Evolutionary conservation across 2,329 filamentous ascomycete genomes (phyloP).

Genomic region (Colletotrichum ledebouriae): DNA sequence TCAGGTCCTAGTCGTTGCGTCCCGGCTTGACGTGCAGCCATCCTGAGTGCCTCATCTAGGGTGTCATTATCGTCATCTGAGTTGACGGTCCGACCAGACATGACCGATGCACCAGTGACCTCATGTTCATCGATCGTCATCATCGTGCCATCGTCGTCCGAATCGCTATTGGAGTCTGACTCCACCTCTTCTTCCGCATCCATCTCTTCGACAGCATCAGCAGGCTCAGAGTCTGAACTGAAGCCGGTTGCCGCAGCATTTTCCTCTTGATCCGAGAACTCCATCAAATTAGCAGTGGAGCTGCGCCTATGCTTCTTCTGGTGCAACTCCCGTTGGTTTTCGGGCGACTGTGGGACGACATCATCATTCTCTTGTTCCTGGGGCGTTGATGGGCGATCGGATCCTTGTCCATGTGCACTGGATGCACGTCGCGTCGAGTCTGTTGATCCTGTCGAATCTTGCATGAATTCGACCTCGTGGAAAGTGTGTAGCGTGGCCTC

Average conservation of each 20-base stretch:
- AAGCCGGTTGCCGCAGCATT: conserved; percentile 82
- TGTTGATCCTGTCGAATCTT: conserved; percentile 86
- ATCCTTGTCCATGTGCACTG: conserved; percentile 43
- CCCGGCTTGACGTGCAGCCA: conserved; percentile 81
- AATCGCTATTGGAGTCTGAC: conserved; percentile 65
- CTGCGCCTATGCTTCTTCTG: conserved; percentile 73
- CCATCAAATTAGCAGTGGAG: conserved; percentile 75
- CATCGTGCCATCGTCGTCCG: conserved; percentile 82
- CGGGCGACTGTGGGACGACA: conserved; percentile 70
- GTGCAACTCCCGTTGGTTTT: conserved; percentile 71
- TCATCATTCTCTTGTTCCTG: conserved; percentile 72
- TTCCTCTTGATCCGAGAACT: conserved; percentile 75
- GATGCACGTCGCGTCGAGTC: conserved; percentile 83
- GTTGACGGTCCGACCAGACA: conserved; percentile 70
- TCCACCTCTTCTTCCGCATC: conserved; percentile 63
- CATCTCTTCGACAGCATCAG: conserved; percentile 68
- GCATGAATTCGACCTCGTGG: conserved; percentile 90
- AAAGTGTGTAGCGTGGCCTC: conserved; percentile 98
- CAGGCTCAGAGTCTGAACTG: conserved; percentile 74
- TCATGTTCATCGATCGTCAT: conserved; percentile 88
- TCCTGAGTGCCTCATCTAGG: conserved; percentile 81
- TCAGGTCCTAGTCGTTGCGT: conserved; percentile 74
- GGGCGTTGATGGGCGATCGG: conserved; percentile 71
- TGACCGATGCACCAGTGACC: conserved; percentile 76
- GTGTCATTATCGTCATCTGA: conserved; percentile 71